Base-by-base conservation (phyloP, 1,139 yeast genomes). In the Geotrichum candidum region DNA sequence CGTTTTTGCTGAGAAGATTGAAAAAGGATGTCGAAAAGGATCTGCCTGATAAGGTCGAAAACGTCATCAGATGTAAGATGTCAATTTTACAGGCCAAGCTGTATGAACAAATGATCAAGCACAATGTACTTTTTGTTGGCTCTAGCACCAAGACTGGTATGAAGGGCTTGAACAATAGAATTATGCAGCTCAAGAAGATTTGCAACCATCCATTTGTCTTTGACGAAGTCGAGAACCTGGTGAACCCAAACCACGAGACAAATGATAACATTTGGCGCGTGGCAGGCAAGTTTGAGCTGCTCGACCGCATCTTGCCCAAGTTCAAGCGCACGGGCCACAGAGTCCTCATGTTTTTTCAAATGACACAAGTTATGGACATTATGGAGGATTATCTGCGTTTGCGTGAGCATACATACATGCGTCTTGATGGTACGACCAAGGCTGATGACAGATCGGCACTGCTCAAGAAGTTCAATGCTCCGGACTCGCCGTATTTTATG, bases 171-270 rank as follows among this genome's bases (percentile, higher is more conserved):
- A 94, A 94, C 76, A 94, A 94, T 77, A 89, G 90, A 74, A 86
- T 94, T 70, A 94, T 94, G 99, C 99, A 94, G 76, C 80, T 94
- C 75, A 84, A 97, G 70, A 94, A 94, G 75, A 91, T 94, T 68
- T 94, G 98, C 78, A 94, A 94, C 73, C 99, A 94, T 79, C 99
- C 99, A 0, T 94, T 88, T 78, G 98, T 94, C n/a, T 94, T 90
- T 75, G 97, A 90, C 72, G 98, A 91, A 68, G 96, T 94, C 56
- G 99, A 94, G 76, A 84, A 85, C 65, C 80, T 90, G 66, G 84
- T 94, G 58, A 90, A 92, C 72, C 97, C 98, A 5, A 65, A 80
- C 82, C 65, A 86, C 82, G 70, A 87, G 85, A 59, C 77, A 80
- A 74, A 73, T 63, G 79, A 57, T 79, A 78, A 84, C 63, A 82